Conservation (phyloP, 768 basidiomycete genomes). For the Mycena kentingensis region DNA sequence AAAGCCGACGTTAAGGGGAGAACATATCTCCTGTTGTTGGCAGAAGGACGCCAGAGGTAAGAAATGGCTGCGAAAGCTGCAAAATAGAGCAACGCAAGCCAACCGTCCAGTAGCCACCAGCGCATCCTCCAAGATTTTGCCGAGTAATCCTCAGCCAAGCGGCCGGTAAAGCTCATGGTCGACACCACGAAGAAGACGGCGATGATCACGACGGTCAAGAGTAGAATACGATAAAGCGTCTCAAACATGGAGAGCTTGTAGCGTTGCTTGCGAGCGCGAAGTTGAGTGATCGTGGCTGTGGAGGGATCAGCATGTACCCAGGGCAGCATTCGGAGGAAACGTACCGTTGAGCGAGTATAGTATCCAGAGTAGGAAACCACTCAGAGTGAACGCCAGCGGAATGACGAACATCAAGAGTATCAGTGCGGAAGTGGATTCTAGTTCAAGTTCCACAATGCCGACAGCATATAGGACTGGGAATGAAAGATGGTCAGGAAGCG, state of each 20-base stretch:
- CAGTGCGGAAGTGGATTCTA: conserved; percentile 88
- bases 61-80: conserved; percentile 77
- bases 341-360: conserved; percentile 85
- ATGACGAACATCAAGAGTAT: conserved; percentile 88
- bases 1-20: conserved; percentile 8
- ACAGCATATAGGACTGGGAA: conserved; percentile 82
- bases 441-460: conserved; percentile 89
- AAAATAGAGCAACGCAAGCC: conserved; percentile 87
- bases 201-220: conserved; percentile 80
- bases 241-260: conserved; percentile 91
- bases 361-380: conserved; percentile 95
- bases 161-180: conserved; percentile 86
- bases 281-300: conserved; percentile 83
- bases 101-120: conserved; percentile 98
- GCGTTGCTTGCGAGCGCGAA: conserved; percentile 81
- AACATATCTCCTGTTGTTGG: conserved; percentile 82
- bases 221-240: conserved; percentile 79
- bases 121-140: conserved; percentile 86
- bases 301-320: conserved; percentile 5
- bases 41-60: conserved; percentile 93
- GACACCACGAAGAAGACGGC: conserved; percentile 92
- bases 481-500: conserved; percentile 4
- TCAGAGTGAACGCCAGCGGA: conserved; percentile 93
- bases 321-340: conserved; percentile 16
- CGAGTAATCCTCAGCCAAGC: conserved; percentile 92